Base-by-base conservation (phyloP, 2,329 filamentous ascomycete genomes). In the Huntiella omanensis region DNA sequence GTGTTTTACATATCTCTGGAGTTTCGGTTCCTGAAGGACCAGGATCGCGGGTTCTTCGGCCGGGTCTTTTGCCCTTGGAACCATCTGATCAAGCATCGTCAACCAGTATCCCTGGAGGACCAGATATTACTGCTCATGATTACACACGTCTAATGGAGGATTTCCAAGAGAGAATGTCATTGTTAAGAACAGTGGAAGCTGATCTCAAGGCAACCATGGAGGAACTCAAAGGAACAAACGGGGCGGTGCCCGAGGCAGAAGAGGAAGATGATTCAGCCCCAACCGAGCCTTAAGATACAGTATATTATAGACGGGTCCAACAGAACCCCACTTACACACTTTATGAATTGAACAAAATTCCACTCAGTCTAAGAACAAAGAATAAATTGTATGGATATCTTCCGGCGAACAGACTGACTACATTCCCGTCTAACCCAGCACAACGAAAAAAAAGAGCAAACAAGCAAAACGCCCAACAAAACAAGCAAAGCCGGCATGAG, bases 111-210 rank as follows among this genome's bases (percentile, higher is more conserved):
- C 7, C 22, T 43, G 12, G 46, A 43, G n/a, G 35, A 40, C n/a
- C 33, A 10, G n/a, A 32, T 43, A 22, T 46, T 54, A 5, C 56
- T 43, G 53, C 52, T 33, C 57, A 59, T 2, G 69, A 73, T 41
- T 70, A 75, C 48, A 60, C 62, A 2, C 59, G 55, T 2, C 56
- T 80, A 36, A 56, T 75, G 2, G 68, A 70, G 12, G 69, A 75
- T 33, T 80, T 80, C 51, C 68, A 73, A 46, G 64, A 63, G 49
- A 65, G 70, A 39, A 75, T 80, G 72, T 2, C 40, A 7, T 13
- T 12, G n/a, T 16, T 43, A 12, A 12, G 16, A 33, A 43, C 33
- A n/a, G 12, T 43, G 4, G 40, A 28, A 10, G 7, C 22, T 28
- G 22, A 28, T 28, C 22, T 28, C 22, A 28, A 28, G 22, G 22